Base-by-base conservation (phyloP, 306 rosid genomes). In the Luffa acutangula region DNA sequence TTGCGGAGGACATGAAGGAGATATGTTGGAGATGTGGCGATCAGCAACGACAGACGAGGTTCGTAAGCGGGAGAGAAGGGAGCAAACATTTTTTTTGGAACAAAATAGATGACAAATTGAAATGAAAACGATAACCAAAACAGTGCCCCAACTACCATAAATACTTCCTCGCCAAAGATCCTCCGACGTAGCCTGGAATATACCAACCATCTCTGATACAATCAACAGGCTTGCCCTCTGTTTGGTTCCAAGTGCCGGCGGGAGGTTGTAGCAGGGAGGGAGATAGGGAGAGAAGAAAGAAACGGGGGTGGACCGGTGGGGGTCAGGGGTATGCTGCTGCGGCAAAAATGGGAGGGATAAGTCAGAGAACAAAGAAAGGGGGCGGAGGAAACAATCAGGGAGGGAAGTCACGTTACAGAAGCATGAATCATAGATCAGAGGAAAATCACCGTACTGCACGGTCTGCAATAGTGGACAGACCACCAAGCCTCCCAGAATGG, bases 121-220 rank as follows among this genome's bases (percentile, higher is more conserved):
- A 58, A 90, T 48, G 67, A 90, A 34, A 43, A 88, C 15, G 46
- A 89, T 52, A 78, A 83, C 89, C 15, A 84, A 5, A 39, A 83
- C 78, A 34, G 90, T 89, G 54, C 86, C 90, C 85, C 90, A 89
- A 21, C 90, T 87, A 20, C 92, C 90, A 64, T 80, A 78, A 56
- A 80, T 46, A 84, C 77, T 86, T 80, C 83, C 85, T 79, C 86
- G 77, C 81, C 86, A 84, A 74, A 87, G 76, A 37, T 78, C 86
- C 72, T 71, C 84, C 21, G 85, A 79, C 5, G 85, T 72, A 6
- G 56, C 83, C 11, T 42, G 48, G 4, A 80, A 78, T 7, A 60
- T 52, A 53, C 78, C 51, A 53, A 13, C 78, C 59, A 54, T 64
- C 21, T 39, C 18, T 79, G 65, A 51, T 14, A 31, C 59, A 33